A percentile compares a stretch with the other conserved stretches of the same genome.
phyloP scores from a whole-genome alignment of 2,329 filamentous ascomycete species.

The Diaporthe citrichinensis region DNA sequence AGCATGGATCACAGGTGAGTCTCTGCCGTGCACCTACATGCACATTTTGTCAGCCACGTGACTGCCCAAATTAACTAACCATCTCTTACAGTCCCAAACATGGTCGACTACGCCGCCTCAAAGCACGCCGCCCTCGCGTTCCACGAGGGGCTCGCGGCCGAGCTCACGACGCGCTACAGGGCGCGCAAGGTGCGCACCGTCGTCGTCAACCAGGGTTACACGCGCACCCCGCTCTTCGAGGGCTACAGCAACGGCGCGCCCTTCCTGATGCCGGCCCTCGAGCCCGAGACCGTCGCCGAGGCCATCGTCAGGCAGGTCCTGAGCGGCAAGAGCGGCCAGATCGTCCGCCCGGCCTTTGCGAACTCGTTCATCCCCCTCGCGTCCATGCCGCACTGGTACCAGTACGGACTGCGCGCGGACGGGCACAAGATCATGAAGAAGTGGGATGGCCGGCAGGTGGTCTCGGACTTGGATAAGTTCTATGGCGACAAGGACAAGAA shows the following conservation, averaged over 20 bases:
- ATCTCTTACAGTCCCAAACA: constrained; percentile 60
- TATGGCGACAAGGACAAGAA: constrained; percentile 51
- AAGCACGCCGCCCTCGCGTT: constrained; percentile 78
- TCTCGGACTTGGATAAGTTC: constrained; percentile 58
- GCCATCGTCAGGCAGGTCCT: constrained; percentile 73
- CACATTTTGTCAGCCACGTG: neutral
- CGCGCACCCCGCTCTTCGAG: constrained; percentile 71
- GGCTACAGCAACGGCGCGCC: constrained; percentile 65
- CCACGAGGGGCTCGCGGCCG: constrained; percentile 75
- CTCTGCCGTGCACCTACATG: neutral
- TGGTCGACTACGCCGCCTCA: constrained; percentile 77
- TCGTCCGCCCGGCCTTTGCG: constrained; percentile 66
- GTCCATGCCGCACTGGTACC: constrained; percentile 74
- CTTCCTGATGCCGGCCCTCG: constrained; percentile 67
- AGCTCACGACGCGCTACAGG: constrained; percentile 71
- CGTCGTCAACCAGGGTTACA: constrained; percentile 75
- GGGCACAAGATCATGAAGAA: constrained; percentile 58
- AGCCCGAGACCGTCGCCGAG: constrained; percentile 75
- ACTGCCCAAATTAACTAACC: neutral
- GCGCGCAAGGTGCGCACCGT: constrained; percentile 76
- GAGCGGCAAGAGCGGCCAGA: constrained; percentile 68
- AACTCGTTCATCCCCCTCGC: constrained; percentile 59
- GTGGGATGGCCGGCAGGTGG: constrained; percentile 63
- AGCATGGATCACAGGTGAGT: constrained; percentile 64
- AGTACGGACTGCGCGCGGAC: constrained; percentile 64